Evolutionary conservation across 768 basidiomycete genomes (phyloP).

Genomic region (Cystobasidium ongulense): DNA sequence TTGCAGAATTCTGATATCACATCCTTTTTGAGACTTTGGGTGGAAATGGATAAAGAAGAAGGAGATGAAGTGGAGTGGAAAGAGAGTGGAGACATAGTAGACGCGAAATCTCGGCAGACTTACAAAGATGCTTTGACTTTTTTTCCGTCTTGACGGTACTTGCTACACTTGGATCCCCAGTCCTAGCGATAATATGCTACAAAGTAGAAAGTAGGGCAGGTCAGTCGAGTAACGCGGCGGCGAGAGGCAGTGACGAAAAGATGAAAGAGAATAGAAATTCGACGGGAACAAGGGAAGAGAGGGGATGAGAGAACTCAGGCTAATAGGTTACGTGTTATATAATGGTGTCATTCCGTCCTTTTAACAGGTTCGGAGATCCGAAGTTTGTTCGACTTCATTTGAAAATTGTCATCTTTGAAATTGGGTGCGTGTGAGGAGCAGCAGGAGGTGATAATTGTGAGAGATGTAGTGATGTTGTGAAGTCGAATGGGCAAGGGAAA

Average conservation of each 20-base stretch:
- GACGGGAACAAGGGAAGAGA: neutral
- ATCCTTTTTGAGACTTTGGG: neutral
- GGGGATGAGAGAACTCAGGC: constrained; percentile 15
- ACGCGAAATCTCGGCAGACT: no score
- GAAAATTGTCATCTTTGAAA: neutral
- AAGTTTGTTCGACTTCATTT: constrained; percentile 15
- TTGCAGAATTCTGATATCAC: constrained; percentile 30
- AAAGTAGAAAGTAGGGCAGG: neutral
- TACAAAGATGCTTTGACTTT: no score
- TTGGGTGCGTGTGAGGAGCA: neutral
- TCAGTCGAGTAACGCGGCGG: neutral
- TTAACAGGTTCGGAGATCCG: neutral
- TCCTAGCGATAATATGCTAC: no score
- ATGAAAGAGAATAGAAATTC: neutral
- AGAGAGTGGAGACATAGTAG: neutral
- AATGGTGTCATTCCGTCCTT: constrained; percentile 26
- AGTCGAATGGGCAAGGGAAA: no score
- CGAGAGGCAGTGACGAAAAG: neutral
- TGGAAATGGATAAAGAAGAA: neutral
- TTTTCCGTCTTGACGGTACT: no score
- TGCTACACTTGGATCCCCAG: no score
- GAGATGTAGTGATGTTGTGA: neutral
- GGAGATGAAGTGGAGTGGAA: neutral
- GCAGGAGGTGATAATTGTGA: neutral
- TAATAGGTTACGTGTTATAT: constrained; percentile 32